These are phyloP conservation scores for Discostella stelligeroides DNA, from an alignment of 108 stramenopile genomes.

Conservation along the genomic window DNA sequence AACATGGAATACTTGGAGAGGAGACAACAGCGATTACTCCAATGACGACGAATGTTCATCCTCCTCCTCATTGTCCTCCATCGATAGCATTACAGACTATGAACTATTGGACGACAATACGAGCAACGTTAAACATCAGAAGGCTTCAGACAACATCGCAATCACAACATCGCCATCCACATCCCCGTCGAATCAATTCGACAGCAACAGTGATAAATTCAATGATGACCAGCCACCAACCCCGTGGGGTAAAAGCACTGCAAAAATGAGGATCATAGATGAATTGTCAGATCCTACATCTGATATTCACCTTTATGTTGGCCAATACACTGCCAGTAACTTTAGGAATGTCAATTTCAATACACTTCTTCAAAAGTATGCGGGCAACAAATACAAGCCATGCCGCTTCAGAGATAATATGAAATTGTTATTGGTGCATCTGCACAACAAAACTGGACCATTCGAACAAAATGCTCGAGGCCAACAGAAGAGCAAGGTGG, in stretches of 20 bases:
- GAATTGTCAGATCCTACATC: background rate
- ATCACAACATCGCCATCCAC: too few species aligned
- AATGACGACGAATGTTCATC: too few species aligned
- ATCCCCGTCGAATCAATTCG: too few species aligned
- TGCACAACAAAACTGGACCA: constrained; percentile 1
- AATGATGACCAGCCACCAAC: background rate
- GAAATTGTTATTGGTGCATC: constrained; percentile 3
- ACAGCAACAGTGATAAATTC: too few species aligned
- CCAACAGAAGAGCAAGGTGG: background rate
- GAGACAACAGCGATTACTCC: too few species aligned
- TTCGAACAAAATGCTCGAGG: background rate
- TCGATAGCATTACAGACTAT: too few species aligned
- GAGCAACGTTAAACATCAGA: too few species aligned
- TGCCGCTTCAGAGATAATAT: constrained; percentile 5
- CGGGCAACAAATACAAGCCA: background rate
- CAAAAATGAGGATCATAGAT: background rate
- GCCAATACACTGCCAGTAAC: background rate
- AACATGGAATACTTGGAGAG: too few species aligned
- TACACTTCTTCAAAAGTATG: background rate
- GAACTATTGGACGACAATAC: too few species aligned
- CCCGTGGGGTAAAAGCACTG: background rate
- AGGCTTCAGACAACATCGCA: too few species aligned
- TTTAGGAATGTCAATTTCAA: constrained; percentile 1
- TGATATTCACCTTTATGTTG: constrained; percentile 1
- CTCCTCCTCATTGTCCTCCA: too few species aligned